phyloP scores from a whole-genome alignment of 768 basidiomycete species.

The Coprinopsis cinerea region DNA sequence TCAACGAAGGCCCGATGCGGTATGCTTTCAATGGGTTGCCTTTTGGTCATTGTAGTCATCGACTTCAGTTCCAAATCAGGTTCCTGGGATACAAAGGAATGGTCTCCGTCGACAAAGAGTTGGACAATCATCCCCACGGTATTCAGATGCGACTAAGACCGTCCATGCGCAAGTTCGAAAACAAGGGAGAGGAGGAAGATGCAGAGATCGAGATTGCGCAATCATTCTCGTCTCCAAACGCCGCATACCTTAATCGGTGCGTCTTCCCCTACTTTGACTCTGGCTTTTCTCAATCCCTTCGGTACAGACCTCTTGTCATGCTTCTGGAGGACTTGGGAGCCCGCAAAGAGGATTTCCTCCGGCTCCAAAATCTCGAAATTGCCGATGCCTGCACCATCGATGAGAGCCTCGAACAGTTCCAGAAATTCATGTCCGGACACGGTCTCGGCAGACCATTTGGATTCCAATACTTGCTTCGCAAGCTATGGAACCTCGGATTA shows the following conservation, averaged over 20 bases:
- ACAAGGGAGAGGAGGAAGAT: constrained; percentile 33
- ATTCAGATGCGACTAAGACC: constrained; percentile 63
- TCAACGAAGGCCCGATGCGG: constrained; percentile 46
- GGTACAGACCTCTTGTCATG: constrained; percentile 62
- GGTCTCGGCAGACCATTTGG: constrained; percentile 39
- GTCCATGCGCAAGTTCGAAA: constrained; percentile 75
- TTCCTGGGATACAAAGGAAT: constrained; percentile 84
- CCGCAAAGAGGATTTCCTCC: constrained; percentile 46
- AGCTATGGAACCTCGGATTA: constrained; percentile 38
- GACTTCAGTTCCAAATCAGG: constrained; percentile 66
- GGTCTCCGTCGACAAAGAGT: constrained; percentile 55
- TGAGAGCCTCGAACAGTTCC: constrained; percentile 46
- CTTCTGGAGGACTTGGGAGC: constrained; percentile 74
- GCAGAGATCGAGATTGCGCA: constrained; percentile 73
- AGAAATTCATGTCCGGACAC: constrained; percentile 43
- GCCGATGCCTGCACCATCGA: constrained; percentile 53
- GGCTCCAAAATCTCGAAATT: constrained; percentile 57
- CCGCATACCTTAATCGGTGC: constrained; percentile 69
- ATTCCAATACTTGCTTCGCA: constrained; percentile 45
- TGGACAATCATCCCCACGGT: constrained; percentile 34
- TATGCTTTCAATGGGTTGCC: constrained; percentile 26
- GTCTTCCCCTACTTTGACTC: constrained; percentile 8
- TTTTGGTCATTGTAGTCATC: constrained; percentile 7
- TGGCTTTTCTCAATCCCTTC: background rate
- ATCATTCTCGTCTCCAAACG: constrained; percentile 53